These are phyloP conservation scores for Fusarium transvaalense DNA, from an alignment of 2,329 filamentous ascomycete species.

Conservation along the genomic window DNA sequence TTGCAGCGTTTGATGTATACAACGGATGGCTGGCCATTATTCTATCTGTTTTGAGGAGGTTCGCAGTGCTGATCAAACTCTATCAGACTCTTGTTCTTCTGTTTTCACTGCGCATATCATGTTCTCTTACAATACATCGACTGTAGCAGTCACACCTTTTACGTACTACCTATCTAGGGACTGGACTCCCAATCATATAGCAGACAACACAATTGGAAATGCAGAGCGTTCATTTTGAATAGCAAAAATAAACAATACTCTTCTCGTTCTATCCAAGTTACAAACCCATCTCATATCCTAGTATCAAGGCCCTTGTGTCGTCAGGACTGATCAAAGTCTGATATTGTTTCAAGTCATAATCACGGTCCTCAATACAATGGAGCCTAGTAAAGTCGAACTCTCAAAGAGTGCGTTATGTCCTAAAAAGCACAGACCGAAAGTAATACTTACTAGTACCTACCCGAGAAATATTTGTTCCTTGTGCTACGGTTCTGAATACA, in stretches of 20 bases:
- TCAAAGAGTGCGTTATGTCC: conserved; percentile 4
- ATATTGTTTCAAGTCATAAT: conserved; percentile 19
- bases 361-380: conserved; percentile 28
- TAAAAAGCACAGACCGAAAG: conserved; percentile 2
- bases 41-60: conserved; percentile 25
- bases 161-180: conserved; percentile 15
- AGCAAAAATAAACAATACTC: conserved; percentile 36
- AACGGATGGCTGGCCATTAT: conserved; percentile 41
- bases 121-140: conserved; percentile 35
- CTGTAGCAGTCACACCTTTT: conserved; percentile 31
- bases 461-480: not conserved
- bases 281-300: not conserved
- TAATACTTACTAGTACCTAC: not conserved
- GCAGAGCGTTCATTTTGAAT: conserved; percentile 40
- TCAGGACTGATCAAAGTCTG: not conserved
- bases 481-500: not conserved
- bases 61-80: not conserved
- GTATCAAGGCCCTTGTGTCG: not conserved
- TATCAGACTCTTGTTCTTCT: conserved; percentile 6
- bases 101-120: conserved; percentile 2
- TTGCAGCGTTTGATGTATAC: conserved; percentile 19
- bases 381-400: conserved; percentile 14
- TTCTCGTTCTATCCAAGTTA: not conserved
- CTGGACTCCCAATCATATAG: conserved; percentile 24
- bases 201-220: conserved; percentile 24